phyloP scores from a whole-genome alignment of 208 protist species.

The Polymyxa betae region DNA sequence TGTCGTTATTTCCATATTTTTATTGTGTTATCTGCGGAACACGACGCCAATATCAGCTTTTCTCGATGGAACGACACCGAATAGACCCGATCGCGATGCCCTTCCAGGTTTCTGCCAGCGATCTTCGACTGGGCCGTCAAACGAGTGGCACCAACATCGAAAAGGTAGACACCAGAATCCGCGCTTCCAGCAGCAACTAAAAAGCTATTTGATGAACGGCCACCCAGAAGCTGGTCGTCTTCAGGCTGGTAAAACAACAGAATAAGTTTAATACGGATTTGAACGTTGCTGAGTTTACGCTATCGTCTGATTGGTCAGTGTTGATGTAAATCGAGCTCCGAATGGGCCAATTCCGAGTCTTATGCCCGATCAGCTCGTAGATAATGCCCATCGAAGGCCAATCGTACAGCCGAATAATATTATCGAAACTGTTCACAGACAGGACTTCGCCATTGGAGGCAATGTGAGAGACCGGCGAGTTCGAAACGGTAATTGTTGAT shows the following conservation, averaged over 20 bases:
- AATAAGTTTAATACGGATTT: neutral
- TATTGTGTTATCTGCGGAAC: constrained; percentile 32
- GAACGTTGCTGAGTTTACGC: neutral
- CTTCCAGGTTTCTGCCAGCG: neutral
- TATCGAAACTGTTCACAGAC: neutral
- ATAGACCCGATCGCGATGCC: constrained; percentile 25
- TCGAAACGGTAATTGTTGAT: neutral
- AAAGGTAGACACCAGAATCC: neutral
- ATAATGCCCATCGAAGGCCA: neutral
- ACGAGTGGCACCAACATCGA: neutral
- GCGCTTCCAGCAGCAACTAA: constrained; percentile 14
- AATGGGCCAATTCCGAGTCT: constrained; percentile 43
- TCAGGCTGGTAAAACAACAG: neutral
- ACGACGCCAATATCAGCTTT: neutral
- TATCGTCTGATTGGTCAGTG: neutral
- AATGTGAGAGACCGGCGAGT: neutral
- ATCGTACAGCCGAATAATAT: constrained; percentile 32
- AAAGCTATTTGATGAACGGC: neutral
- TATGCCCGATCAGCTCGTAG: neutral
- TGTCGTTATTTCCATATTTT: constrained; percentile 17
- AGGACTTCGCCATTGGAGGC: neutral
- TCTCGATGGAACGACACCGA: neutral
- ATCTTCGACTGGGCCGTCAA: neutral
- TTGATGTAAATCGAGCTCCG: neutral
- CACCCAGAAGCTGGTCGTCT: neutral